Evolutionary conservation across 2,329 filamentous ascomycete genomes (phyloP), one percentile per base, ranked within the genome.

Genomic region (Exophiala mesophila): DNA sequence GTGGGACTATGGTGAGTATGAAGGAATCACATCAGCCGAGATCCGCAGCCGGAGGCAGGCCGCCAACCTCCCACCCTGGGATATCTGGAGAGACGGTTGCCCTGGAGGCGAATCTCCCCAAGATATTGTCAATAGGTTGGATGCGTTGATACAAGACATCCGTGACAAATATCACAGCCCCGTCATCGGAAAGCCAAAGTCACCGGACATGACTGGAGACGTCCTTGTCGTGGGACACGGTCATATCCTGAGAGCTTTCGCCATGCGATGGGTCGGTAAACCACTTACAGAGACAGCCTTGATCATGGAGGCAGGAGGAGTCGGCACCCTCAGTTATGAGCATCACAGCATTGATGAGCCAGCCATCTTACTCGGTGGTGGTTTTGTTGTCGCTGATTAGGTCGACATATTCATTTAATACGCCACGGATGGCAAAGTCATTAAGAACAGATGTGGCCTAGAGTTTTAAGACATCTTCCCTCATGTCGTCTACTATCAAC

Each of bases 31-130:
- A 24, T 82, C 75, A 49, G 66, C 72, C 12, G 72, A 87, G 53
- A 94, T 94, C 59, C 71, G 76, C 37, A 70, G 72, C 39, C 57
- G 68, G 53, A 75, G 76, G 37, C 70, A 66, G 46, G 68, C 74
- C 56, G 68, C 78, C 45, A 85, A 84, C 5, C 53, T 69, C 29
- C 72, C 68, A 3, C 62, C 66, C 17, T 94, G 87, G 87, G 84
- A 92, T 66, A 94, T 94, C 52, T 94, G 88, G 88, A 72, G 70
- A n/a, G 87, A 94, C 60, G 88, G 88, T 0, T 94, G 88, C 64
- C 83, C 83, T 1, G 85, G 82, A 3, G 88, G 88, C 62, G 88
- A 94, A 82, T 69, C 80, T 74, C 85, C 89, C 0, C 69, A 78
- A 29, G 78, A 95, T 43, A 76, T 95, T 29, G 83, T 82, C 0